These are phyloP conservation scores for Diaporthe citrichinensis DNA, from an alignment of 2,329 filamentous ascomycete genomes.

Conservation along the genomic window DNA sequence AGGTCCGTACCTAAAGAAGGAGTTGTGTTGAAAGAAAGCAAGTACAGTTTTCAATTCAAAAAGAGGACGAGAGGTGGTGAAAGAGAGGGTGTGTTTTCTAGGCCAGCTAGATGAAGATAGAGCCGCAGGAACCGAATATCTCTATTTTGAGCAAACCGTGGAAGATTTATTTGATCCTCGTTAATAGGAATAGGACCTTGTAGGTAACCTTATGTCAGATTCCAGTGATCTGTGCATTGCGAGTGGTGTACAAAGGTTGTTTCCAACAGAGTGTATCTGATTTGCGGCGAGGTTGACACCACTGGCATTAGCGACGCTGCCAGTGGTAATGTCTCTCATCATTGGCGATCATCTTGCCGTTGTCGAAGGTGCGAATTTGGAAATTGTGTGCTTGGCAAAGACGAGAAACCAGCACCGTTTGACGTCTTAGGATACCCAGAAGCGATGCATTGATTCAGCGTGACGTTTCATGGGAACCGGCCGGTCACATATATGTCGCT, in stretches of 20 bases:
- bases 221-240: not conserved
- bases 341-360: not conserved
- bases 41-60: not conserved
- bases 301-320: not conserved
- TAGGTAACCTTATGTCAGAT: not conserved
- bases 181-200: not conserved
- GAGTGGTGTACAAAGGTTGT: not conserved
- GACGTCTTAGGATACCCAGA: not conserved
- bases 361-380: not conserved
- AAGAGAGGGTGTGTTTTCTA: not conserved
- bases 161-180: not conserved
- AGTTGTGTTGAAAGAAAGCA: not conserved
- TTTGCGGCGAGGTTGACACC: not conserved
- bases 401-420: slow-evolving; percentile 13
- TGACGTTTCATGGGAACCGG: not conserved
- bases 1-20: not conserved
- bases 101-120: slow-evolving; percentile 1
- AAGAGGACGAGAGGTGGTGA: not conserved
- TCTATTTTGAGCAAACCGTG: not conserved
- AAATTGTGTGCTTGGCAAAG: not conserved
- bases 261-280: not conserved
- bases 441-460: not conserved
- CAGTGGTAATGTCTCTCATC: not conserved
- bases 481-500: not conserved
- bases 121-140: not conserved